phyloP scores from a whole-genome alignment of 2,329 filamentous ascomycete genomes.

The Calonectria pseudoturangicola region DNA sequence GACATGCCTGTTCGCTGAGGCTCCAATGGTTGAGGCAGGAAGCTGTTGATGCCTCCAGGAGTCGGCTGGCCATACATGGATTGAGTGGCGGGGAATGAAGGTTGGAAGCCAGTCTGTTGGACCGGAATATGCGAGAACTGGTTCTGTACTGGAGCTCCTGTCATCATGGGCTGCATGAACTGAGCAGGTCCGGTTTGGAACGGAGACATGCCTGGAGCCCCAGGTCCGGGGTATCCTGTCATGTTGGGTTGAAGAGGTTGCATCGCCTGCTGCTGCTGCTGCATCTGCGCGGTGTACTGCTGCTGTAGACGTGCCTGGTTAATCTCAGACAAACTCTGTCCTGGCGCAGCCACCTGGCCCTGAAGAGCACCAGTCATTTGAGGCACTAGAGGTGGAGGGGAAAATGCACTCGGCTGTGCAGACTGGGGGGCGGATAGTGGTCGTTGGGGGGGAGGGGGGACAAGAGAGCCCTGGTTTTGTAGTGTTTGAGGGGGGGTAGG shows the following conservation, averaged over 20 bases:
- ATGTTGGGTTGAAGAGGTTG: slow-evolving; percentile 64
- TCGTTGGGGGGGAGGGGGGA: slow-evolving; percentile 85
- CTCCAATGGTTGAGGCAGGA: slow-evolving; percentile 75
- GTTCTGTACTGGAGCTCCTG: slow-evolving; percentile 62
- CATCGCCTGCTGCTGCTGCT: slow-evolving; percentile 63
- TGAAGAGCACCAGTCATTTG: slow-evolving; percentile 86
- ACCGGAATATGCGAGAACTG: slow-evolving; percentile 71
- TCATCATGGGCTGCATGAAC: slow-evolving; percentile 71
- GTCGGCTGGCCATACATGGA: slow-evolving; percentile 65
- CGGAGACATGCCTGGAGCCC: slow-evolving; percentile 62
- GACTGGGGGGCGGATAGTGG: slow-evolving; percentile 92
- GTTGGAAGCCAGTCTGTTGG: slow-evolving; percentile 79
- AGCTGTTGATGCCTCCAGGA: slow-evolving; percentile 72
- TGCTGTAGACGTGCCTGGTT: slow-evolving; percentile 80
- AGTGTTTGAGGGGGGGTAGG: slow-evolving; percentile 81
- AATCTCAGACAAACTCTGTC: slow-evolving; percentile 86
- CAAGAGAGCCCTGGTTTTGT: slow-evolving; percentile 77
- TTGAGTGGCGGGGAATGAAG: slow-evolving; percentile 67
- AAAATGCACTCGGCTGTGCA: slow-evolving; percentile 83
- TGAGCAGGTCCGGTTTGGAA: slow-evolving; percentile 59
- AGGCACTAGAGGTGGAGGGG: slow-evolving; percentile 84
- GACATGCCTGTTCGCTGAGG: slow-evolving; percentile 75
- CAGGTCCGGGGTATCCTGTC: slow-evolving; percentile 59
- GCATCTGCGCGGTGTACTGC: slow-evolving; percentile 71
- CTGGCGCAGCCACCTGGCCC: slow-evolving; percentile 79